Base-by-base conservation (phyloP, 306 rosid species). In the Parietaria judaica region DNA sequence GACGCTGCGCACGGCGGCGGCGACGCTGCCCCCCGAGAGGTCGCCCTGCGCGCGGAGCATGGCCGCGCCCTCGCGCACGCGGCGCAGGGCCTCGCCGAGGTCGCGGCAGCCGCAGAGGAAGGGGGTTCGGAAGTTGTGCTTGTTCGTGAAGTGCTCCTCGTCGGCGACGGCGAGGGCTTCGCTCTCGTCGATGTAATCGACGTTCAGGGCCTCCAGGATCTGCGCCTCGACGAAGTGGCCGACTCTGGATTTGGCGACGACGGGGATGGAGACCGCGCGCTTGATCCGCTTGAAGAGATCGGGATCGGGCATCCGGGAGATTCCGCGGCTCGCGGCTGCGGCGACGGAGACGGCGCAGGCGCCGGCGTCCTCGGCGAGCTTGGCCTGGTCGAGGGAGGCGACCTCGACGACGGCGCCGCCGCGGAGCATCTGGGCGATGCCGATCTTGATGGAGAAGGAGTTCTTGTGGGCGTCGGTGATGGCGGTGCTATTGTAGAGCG, bases 181-280 rank as follows among this genome's bases (percentile, higher is more conserved):
- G 77, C 83, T 84, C 57, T 89, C 97, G 67, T 89, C 89, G 66
- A 89, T 60, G 58, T 84, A 84, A 47, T 80, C 91, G 3, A 80
- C 92, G 2, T 85, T 90, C 11, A 76, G 14, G 36, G 81, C 70
- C 69, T 84, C 83, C 0, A 89, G 87, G 46, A 89, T 82, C 85
- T 89, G 97, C 1, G 95, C 95, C 61, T 89, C 95, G 0, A 84
- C 97, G 72, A 89, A 86, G 55, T 86, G 97, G 7, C 92, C 97
- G 3, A 84, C 78, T 35, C 95, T 80, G 7, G 80, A 83, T 46
- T 85, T 70, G 15, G 81, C 78, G 59, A 89, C 63, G 2, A 89
- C 54, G 8, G 95, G 97, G 38, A 86, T 52, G n/a, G 87, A 78
- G 0, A 86, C 81, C 5, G 63, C 50, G 2, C 64, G 60, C 74